These are phyloP conservation scores for Aristolochia californica DNA, from an alignment of 164 flowering plant species.

Conservation along the genomic window DNA sequence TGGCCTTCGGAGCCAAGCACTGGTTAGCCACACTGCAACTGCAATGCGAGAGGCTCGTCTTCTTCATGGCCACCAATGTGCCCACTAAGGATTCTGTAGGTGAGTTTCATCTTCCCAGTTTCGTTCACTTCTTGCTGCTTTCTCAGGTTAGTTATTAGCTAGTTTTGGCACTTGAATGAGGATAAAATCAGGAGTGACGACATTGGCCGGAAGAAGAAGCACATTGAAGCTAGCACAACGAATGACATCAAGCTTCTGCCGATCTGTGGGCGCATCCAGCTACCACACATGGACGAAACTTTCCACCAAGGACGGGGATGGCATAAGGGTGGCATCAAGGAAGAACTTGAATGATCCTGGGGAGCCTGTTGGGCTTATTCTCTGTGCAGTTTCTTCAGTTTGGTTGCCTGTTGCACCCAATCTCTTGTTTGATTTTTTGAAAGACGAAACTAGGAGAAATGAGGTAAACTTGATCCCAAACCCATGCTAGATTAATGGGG, in stretches of 20 bases:
- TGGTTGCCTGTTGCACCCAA: conserved; percentile 77
- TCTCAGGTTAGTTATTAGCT: not conserved
- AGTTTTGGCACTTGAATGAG: not conserved
- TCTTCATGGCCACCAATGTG: conserved; percentile 97
- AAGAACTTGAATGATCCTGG: conserved; percentile 84
- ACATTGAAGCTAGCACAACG: conserved; percentile 78
- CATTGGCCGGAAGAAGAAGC: conserved; percentile 92
- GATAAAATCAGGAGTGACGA: conserved; percentile 47
- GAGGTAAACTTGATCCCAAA: conserved; percentile 39
- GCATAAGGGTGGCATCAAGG: conserved; percentile 65
- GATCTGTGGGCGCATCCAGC: conserved; percentile 80
- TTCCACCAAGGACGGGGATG: conserved; percentile 62
- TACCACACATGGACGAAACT: conserved; percentile 78
- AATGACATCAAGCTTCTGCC: conserved; percentile 69
- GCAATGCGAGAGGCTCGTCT: conserved; percentile 80
- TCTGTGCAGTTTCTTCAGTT: conserved; percentile 80
- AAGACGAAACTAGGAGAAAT: conserved; percentile 61
- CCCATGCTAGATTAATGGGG: not conserved
- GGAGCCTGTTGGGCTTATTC: conserved; percentile 77
- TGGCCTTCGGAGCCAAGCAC: conserved; percentile 88
- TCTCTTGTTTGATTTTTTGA: conserved; percentile 62
- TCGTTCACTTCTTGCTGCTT: no score
- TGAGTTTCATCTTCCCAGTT: conserved; percentile 14
- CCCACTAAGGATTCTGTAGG: conserved; percentile 93
- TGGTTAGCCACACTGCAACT: conserved; percentile 84